These are phyloP conservation scores for Sanghuangporus sanghuang DNA, from an alignment of 1,284 basidiomycete genomes.

Conservation along the genomic window DNA sequence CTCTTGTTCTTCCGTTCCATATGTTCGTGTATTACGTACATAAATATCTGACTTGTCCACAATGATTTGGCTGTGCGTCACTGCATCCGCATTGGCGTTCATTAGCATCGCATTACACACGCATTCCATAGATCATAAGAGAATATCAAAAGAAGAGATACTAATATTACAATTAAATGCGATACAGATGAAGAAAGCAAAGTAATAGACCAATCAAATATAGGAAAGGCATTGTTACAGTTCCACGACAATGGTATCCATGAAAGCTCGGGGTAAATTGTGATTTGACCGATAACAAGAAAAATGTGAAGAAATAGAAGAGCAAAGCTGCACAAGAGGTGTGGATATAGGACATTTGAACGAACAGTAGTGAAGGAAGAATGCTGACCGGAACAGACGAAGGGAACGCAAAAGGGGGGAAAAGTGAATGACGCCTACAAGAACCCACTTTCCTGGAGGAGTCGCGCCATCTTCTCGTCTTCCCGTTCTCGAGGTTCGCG, in stretches of 20 bases:
- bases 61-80: background rate
- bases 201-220: background rate
- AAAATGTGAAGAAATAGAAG: background rate
- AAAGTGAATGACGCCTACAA: slow-evolving; percentile 33
- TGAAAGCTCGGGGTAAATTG: background rate
- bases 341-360: background rate
- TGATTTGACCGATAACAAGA: background rate
- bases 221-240: slow-evolving; percentile 9
- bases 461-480: slow-evolving; percentile 83
- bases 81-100: background rate
- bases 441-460: slow-evolving; percentile 87
- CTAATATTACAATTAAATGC: background rate
- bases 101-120: background rate
- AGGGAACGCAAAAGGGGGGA: background rate
- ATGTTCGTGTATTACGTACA: slow-evolving; percentile 7
- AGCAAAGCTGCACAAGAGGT: background rate
- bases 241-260: slow-evolving; percentile 14
- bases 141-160: background rate
- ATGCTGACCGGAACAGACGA: background rate
- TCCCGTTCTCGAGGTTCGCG: slow-evolving; percentile 92
- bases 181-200: background rate
- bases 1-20: background rate
- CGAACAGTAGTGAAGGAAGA: background rate
- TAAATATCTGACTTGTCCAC: background rate
- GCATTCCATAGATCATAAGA: background rate